A percentile compares a stretch with the other conserved stretches of the same genome.
phyloP scores from a whole-genome alignment of 2,329 filamentous ascomycete species.

The Paracoccidioides lutzii region DNA sequence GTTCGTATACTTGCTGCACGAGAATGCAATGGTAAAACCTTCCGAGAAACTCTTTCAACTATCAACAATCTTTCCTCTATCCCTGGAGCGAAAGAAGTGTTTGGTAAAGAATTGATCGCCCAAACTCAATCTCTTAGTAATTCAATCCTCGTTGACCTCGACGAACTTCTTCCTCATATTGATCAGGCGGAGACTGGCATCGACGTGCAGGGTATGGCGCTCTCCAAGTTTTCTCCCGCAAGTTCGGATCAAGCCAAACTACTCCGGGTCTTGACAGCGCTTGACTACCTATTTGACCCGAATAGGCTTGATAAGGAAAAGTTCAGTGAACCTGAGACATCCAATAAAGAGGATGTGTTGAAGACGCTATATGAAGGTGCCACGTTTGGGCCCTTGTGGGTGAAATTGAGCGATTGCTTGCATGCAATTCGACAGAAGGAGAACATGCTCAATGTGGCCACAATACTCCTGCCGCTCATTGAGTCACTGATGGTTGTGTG shows the following conservation, averaged over 20 bases:
- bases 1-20: slow-evolving; percentile 92
- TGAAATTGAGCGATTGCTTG: slow-evolving; percentile 78
- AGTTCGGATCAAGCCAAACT: slow-evolving; percentile 96
- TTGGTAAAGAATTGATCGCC: slow-evolving; percentile 81
- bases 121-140: slow-evolving; percentile 77
- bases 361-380: slow-evolving; percentile 80
- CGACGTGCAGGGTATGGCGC: slow-evolving; percentile 85
- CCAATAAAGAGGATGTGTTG: slow-evolving; percentile 72
- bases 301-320: slow-evolving; percentile 48
- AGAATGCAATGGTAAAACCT: slow-evolving; percentile 94
- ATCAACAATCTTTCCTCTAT: slow-evolving; percentile 96
- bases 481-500: slow-evolving; percentile 98
- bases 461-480: slow-evolving; percentile 84
- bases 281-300: slow-evolving; percentile 89
- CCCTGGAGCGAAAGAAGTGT: slow-evolving; percentile 74
- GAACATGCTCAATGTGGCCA: slow-evolving; percentile 93
- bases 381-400: slow-evolving; percentile 84
- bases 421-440: slow-evolving; percentile 79
- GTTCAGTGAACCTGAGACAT: slow-evolving; percentile 39
- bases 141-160: slow-evolving; percentile 71
- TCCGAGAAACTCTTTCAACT: slow-evolving; percentile 94
- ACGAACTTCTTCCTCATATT: slow-evolving; percentile 75
- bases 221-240: slow-evolving; percentile 89
- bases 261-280: slow-evolving; percentile 76
- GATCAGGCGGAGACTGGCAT: slow-evolving; percentile 75